A percentile compares a stretch with the other conserved stretches of the same genome.
Evolutionary conservation across 768 basidiomycete species (phyloP).

Genomic region (Rhodotorula sphaerocarpa): DNA sequence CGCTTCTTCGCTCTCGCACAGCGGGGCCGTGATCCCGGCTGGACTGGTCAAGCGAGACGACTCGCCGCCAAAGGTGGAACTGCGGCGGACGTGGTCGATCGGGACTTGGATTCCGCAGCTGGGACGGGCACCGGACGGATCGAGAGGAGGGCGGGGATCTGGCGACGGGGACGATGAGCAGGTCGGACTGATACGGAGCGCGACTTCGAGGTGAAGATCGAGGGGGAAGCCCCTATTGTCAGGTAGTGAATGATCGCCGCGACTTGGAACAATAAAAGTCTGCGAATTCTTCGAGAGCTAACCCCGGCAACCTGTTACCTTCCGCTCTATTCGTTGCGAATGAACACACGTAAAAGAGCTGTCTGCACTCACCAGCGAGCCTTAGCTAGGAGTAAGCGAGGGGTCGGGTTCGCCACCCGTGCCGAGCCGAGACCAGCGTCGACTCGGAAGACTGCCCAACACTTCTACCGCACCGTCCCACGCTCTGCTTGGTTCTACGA

Average conservation of each 20-base stretch:
- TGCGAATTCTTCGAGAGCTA: no score
- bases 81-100: slow-evolving; percentile 2
- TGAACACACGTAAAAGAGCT: no score
- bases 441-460: no score
- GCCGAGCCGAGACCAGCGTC: no score
- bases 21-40: neutral
- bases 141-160: neutral
- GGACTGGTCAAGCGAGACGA: no score
- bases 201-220: neutral
- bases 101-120: slow-evolving; percentile 8
- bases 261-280: no score
- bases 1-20: neutral
- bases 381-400: no score
- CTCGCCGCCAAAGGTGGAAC: slow-evolving; percentile 5
- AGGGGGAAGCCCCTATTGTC: neutral
- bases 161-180: neutral
- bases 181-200: neutral
- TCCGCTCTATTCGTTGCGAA: neutral
- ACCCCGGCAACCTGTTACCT: neutral
- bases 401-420: no score
- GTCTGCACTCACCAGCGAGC: no score
- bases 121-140: neutral
- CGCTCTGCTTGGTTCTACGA: no score
- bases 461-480: no score
- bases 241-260: neutral